Conservation (phyloP, 2,329 filamentous ascomycete genomes). For the Sporothrix schenckii region DNA sequence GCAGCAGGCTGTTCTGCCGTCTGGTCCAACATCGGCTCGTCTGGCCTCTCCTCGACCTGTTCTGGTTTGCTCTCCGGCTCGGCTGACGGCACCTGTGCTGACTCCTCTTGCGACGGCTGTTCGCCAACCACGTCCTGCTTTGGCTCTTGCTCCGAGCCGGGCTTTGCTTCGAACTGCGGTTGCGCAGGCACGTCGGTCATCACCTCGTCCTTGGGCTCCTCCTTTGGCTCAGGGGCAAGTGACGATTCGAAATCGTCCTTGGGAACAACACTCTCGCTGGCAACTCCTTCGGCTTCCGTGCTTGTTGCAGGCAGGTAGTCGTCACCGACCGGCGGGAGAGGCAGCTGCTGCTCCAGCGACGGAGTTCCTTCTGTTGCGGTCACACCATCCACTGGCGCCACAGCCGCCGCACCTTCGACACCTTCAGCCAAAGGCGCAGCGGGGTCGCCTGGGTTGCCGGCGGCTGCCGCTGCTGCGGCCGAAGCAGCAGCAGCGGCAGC, state of each 20-base stretch:
- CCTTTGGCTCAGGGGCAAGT: constrained; percentile 12
- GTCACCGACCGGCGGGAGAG: constrained; percentile 16
- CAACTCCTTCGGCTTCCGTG: background rate
- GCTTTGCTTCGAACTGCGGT: background rate
- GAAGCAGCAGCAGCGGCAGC: constrained; percentile 31
- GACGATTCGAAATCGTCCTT: constrained; percentile 11
- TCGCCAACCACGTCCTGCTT: background rate
- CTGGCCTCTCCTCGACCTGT: constrained; percentile 7
- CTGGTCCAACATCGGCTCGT: constrained; percentile 32
- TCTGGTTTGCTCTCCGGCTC: constrained; percentile 2
- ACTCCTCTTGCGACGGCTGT: background rate
- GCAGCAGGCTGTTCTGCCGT: constrained; percentile 13
- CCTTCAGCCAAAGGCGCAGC: background rate
- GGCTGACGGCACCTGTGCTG: background rate
- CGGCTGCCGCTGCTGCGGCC: constrained; percentile 40
- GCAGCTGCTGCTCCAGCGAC: constrained; percentile 19
- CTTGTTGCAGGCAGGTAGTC: background rate
- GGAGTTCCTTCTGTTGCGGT: background rate
- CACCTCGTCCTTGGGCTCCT: constrained; percentile 27
- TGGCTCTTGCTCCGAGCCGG: background rate
- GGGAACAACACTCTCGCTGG: background rate
- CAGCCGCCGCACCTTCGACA: background rate
- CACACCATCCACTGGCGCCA: background rate
- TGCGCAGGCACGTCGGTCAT: constrained; percentile 28
- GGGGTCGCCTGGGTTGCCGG: background rate